Base-by-base conservation (phyloP, 2,329 filamentous ascomycete genomes). In the Fusarium scirpi region DNA sequence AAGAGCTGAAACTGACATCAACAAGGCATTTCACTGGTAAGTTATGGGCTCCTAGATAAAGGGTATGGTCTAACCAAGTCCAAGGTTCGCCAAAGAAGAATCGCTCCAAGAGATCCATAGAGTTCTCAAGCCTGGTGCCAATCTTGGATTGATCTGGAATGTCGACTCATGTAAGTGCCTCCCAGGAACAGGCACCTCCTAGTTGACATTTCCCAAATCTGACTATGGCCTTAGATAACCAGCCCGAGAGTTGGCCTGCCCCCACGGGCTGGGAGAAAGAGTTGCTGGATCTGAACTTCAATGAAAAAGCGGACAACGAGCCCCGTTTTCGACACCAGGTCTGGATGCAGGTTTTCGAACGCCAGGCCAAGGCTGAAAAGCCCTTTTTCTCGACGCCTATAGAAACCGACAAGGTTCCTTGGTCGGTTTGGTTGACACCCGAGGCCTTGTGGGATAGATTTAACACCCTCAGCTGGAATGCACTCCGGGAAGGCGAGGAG, bases 71-170 rank as follows among this genome's bases (percentile, higher is more conserved):
- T 64, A 30, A 63, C 45, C 24, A 62, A 22, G 24, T 18, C 25
- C 18, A 51, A 90, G 91, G 91, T 94, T 94, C 79, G 88, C 91
- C 41, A 91, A 85, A 56, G 80, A 85, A 44, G 84, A 87, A 38
- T 82, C 90, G 0, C 80, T 94, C 29, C 79, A 82, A 47, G 90
- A 93, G 72, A 90, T 94, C n/a, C 85, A 89, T 70, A 86, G 91
- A 48, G 85, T 91, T 0, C 79, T 94, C 49, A 86, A 85, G 73
- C 88, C 88, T 1, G 85, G 85, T 9, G 86, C 86, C 9, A 83
- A 83, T 29, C 82, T 94, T 29, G 91, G 89, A 16, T 78, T 92
- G 77, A 89, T 94, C 56, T 94, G 92, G 91, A 93, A 93, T 72
- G 82, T 90, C 63, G 91, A 93, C 77, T 89, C 92, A 69, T 92